Percentiles rank a stretch among this genome's conserved stretches.
phyloP scores from a whole-genome alignment of 1,284 basidiomycete genomes.

The Vanrija pseudolonga region DNA sequence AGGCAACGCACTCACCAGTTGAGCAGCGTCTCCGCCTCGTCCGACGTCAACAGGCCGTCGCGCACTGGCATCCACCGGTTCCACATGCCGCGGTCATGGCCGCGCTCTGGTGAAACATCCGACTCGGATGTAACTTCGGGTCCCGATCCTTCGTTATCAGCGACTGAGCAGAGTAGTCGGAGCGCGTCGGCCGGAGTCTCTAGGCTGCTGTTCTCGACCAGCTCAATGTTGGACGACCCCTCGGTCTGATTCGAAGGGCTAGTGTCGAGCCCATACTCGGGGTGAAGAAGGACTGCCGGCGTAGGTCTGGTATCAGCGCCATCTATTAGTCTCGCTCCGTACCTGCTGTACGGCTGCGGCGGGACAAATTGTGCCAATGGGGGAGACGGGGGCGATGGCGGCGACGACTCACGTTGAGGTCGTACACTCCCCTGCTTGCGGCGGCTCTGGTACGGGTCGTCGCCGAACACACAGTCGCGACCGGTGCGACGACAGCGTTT shows the following conservation, averaged over 20 bases:
- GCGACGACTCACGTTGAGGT: background rate
- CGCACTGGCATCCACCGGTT: slow-evolving; percentile 20
- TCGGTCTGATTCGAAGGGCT: background rate
- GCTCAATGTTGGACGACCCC: slow-evolving; percentile 1
- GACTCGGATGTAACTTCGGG: background rate
- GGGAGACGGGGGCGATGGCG: no score
- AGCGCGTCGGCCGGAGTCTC: slow-evolving; percentile 24
- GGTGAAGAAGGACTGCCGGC: no score
- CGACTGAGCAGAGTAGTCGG: slow-evolving; percentile 18
- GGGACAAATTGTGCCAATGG: no score
- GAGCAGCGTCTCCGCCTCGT: slow-evolving; percentile 15
- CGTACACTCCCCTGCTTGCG: background rate
- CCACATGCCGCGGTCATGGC: slow-evolving; percentile 10
- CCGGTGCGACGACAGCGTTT: slow-evolving; percentile 18
- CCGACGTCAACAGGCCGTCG: slow-evolving; percentile 18
- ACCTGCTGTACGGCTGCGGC: no score
- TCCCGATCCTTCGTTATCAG: slow-evolving; percentile 4
- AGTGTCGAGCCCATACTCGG: background rate
- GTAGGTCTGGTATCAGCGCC: no score
- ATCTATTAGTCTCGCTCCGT: no score
- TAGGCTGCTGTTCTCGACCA: slow-evolving; percentile 17
- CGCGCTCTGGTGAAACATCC: background rate
- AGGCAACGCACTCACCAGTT: slow-evolving; percentile 6
- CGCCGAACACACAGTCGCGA: slow-evolving; percentile 13
- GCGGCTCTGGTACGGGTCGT: slow-evolving; percentile 1